phyloP scores from a whole-genome alignment of 768 basidiomycete species.

The Boletus barrowsii region DNA sequence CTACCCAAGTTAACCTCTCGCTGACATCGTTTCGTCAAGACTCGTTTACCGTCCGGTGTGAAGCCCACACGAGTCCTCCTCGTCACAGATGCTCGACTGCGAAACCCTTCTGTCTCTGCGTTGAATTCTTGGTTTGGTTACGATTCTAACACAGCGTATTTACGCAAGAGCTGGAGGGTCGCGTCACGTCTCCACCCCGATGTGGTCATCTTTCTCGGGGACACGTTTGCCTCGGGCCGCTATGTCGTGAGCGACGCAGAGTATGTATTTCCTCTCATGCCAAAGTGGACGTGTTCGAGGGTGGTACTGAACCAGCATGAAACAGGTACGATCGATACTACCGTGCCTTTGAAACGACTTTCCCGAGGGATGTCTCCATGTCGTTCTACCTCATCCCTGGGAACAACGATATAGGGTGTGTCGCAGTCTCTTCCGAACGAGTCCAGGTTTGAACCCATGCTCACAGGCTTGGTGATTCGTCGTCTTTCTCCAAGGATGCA shows the following conservation, averaged over 20 bases:
- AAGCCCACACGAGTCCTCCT: conserved; percentile 59
- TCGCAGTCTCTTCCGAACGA: conserved; percentile 1
- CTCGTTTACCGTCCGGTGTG: conserved; percentile 4
- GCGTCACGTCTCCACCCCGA: conserved; percentile 55
- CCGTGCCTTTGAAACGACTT: conserved; percentile 60
- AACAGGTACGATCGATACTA: conserved; percentile 61
- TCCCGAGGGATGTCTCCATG: conserved; percentile 40
- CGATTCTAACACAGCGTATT: conserved; percentile 51
- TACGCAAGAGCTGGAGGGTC: conserved; percentile 71
- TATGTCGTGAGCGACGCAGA: conserved; percentile 46
- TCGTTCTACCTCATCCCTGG: conserved; percentile 64
- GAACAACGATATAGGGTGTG: conserved; percentile 77
- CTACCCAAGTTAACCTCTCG: background rate
- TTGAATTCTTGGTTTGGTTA: conserved; percentile 40
- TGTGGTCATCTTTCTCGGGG: conserved; percentile 71
- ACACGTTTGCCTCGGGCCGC: conserved; percentile 68
- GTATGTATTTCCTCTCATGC: conserved; percentile 45
- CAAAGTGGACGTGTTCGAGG: background rate
- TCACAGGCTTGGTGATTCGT: conserved; percentile 52
- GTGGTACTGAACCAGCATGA: conserved; percentile 1
- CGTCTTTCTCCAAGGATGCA: conserved; percentile 49
- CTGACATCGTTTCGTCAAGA: conserved; percentile 10
- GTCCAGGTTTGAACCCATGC: background rate
- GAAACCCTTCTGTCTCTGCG: conserved; percentile 32
- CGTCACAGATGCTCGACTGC: conserved; percentile 67